Conservation (phyloP, 108 stramenopile genomes). For the Nannochloropsis gaditana region DNA sequence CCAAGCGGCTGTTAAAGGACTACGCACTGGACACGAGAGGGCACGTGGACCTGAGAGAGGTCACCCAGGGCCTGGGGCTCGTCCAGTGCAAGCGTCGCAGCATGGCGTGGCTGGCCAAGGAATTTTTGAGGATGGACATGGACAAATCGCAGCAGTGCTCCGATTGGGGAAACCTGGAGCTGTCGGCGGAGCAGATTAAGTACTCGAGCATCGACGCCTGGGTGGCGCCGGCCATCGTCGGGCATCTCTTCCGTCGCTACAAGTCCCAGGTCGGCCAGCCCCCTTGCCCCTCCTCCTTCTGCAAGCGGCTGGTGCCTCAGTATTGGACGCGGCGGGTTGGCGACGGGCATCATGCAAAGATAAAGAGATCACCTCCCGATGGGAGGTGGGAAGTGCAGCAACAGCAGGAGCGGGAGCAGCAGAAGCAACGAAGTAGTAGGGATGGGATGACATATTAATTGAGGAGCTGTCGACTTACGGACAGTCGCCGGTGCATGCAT, state of each 20-base stretch:
- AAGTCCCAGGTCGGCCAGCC: neutral
- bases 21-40: neutral
- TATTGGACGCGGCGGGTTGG: neutral
- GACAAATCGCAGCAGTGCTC: conserved; percentile 15
- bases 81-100: neutral
- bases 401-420: conserved; percentile 1
- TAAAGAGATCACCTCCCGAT: neutral
- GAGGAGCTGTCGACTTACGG: no score
- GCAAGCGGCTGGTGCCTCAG: conserved; percentile 11
- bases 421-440: neutral
- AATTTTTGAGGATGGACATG: neutral
- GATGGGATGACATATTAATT: no score
- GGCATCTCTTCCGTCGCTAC: neutral
- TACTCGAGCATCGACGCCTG: conserved; percentile 19
- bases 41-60: neutral
- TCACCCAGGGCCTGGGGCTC: neutral
- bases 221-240: neutral
- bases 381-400: neutral
- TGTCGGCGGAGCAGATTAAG: neutral
- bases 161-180: neutral
- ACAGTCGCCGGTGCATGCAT: no score
- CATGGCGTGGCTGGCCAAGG: conserved; percentile 6
- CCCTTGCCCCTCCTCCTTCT: neutral
- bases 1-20: neutral
- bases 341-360: neutral